These are phyloP conservation scores for Fragilaria radians DNA, from an alignment of 108 stramenopile species.

Conservation along the genomic window DNA sequence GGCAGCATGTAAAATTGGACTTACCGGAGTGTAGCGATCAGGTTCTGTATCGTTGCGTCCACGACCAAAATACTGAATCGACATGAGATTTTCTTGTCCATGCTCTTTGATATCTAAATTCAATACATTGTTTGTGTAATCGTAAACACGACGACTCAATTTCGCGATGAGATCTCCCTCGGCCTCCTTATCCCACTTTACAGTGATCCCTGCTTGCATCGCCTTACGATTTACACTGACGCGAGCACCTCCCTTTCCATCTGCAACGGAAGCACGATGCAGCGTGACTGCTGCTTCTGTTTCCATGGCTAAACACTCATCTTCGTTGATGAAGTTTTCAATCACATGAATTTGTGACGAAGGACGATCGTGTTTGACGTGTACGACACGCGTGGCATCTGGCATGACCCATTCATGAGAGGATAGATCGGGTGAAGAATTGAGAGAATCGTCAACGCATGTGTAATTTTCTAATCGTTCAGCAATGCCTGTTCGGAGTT, in stretches of 20 bases:
- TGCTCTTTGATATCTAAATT: slow-evolving; percentile 47
- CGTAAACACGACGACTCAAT: slow-evolving; percentile 51
- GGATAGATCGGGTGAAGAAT: slow-evolving; percentile 33
- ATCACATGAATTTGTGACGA: slow-evolving; percentile 65
- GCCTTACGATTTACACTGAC: slow-evolving; percentile 66
- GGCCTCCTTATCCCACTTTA: slow-evolving; percentile 64
- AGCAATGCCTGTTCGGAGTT: too few relatives aligned
- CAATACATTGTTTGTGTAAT: slow-evolving; percentile 65
- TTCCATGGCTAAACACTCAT: slow-evolving; percentile 76
- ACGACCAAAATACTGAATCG: slow-evolving; percentile 75
- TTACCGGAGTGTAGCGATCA: background rate
- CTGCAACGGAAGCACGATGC: slow-evolving; percentile 76
- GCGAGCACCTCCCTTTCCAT: slow-evolving; percentile 59
- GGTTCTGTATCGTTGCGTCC: slow-evolving; percentile 19
- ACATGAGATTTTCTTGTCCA: slow-evolving; percentile 84
- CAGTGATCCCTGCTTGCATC: slow-evolving; percentile 72
- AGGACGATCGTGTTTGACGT: slow-evolving; percentile 45
- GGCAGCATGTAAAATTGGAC: slow-evolving; percentile 79
- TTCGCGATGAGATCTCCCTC: slow-evolving; percentile 53
- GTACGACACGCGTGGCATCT: slow-evolving; percentile 22
- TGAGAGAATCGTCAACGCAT: slow-evolving; percentile 31
- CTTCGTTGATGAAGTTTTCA: slow-evolving; percentile 66
- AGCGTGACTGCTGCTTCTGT: slow-evolving; percentile 41
- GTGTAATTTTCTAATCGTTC: background rate
- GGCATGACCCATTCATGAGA: slow-evolving; percentile 24